A percentile compares a stretch with the other conserved stretches of the same genome.
These are phyloP conservation scores for Mycena alexandri DNA, from an alignment of 768 basidiomycete species.

Conservation along the genomic window DNA sequence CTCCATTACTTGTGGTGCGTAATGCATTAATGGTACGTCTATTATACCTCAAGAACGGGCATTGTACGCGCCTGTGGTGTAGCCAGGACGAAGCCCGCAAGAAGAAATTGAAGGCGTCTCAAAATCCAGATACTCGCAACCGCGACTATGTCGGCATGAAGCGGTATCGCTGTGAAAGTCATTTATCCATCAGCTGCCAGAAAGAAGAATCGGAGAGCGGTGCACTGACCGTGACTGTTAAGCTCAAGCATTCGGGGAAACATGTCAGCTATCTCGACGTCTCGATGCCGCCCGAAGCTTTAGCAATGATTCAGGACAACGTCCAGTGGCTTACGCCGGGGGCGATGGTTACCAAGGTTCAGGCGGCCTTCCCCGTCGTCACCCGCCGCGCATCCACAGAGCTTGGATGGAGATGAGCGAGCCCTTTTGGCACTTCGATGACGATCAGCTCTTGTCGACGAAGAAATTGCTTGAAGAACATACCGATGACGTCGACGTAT, in stretches of 20 bases:
- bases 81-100: constrained; percentile 43
- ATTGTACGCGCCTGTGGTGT: constrained; percentile 43
- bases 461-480: constrained; percentile 19
- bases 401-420: constrained; percentile 47
- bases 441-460: constrained; percentile 24
- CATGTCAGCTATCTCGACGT: constrained; percentile 43
- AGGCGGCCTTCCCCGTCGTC: constrained; percentile 45
- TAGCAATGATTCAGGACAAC: constrained; percentile 40
- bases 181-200: constrained; percentile 36
- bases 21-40: not conserved
- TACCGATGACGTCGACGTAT: constrained; percentile 17
- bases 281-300: constrained; percentile 39
- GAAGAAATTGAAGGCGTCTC: constrained; percentile 38
- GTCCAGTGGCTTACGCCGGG: constrained; percentile 42
- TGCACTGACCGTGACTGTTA: not conserved
- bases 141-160: constrained; percentile 47
- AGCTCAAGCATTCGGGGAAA: constrained; percentile 33
- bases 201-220: not conserved
- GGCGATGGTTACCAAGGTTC: constrained; percentile 49
- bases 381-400: constrained; percentile 40
- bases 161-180: constrained; percentile 41
- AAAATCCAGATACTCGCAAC: constrained; percentile 37
- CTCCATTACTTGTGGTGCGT: not conserved
- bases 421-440: constrained; percentile 38
- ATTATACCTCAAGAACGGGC: constrained; percentile 35